These are phyloP conservation scores for Aspergillus spinulosporus DNA, from an alignment of 2,329 filamentous ascomycete species.

Conservation along the genomic window DNA sequence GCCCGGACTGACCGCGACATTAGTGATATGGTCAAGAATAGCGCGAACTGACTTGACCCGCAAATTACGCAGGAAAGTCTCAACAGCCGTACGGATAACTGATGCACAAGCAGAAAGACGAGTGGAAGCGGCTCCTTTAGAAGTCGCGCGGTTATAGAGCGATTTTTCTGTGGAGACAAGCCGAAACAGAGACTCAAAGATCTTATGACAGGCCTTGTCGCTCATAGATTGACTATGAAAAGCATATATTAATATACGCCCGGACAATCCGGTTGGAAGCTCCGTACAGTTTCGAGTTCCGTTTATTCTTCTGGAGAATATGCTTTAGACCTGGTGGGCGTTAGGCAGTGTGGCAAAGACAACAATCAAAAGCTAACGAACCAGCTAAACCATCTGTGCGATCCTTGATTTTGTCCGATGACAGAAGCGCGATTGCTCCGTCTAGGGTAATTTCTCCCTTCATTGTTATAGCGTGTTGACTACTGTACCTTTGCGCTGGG, in stretches of 20 bases:
- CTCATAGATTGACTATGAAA: constrained; percentile 52
- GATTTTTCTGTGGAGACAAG: constrained; percentile 70
- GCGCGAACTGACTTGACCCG: constrained; percentile 75
- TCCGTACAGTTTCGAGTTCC: constrained; percentile 39
- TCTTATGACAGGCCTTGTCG: constrained; percentile 76
- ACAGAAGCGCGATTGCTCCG: constrained; percentile 44
- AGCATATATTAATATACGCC: constrained; percentile 18
- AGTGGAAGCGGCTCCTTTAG: constrained; percentile 52
- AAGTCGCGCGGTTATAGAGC: constrained; percentile 56
- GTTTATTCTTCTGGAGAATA: constrained; percentile 56
- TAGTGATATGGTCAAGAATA: constrained; percentile 79
- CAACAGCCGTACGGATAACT: constrained; percentile 70
- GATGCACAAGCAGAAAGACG: constrained; percentile 69
- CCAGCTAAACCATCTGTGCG: constrained; percentile 54
- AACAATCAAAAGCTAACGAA: constrained; percentile 23
- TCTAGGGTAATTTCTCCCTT: constrained; percentile 48
- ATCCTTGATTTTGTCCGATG: constrained; percentile 47
- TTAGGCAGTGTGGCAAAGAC: constrained; percentile 14
- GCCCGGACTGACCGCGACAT: constrained; percentile 65
- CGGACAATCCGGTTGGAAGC: background rate
- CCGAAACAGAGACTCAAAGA: constrained; percentile 78
- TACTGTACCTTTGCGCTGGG: background rate
- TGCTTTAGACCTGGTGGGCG: constrained; percentile 52
- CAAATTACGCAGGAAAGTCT: constrained; percentile 66
- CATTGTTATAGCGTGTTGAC: constrained; percentile 13